These are phyloP conservation scores for Fonsecaea pedrosoi DNA, from an alignment of 2,329 filamentous ascomycete species.

Conservation along the genomic window DNA sequence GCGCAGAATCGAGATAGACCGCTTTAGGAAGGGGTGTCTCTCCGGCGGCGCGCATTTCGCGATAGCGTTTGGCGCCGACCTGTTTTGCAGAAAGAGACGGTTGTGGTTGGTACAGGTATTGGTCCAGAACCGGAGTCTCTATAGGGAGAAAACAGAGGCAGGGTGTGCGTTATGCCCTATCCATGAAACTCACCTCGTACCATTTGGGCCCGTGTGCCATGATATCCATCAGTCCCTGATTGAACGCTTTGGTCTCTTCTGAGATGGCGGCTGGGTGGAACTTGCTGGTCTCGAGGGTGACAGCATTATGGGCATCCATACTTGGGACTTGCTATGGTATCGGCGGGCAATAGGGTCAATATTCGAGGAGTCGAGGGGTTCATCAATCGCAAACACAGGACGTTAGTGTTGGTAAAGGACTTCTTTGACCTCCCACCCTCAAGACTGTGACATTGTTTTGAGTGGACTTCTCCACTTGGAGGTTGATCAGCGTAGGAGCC, in stretches of 20 bases:
- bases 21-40: slow-evolving; percentile 60
- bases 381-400: not conserved
- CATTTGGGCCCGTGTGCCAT: slow-evolving; percentile 56
- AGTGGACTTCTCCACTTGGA: slow-evolving; percentile 23
- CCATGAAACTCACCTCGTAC: slow-evolving; percentile 54
- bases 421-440: not conserved
- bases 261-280: slow-evolving; percentile 36
- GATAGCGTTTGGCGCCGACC: slow-evolving; percentile 62
- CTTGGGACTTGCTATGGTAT: not conserved
- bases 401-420: not conserved
- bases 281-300: slow-evolving; percentile 31
- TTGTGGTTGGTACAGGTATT: slow-evolving; percentile 1
- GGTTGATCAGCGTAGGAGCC: slow-evolving; percentile 1
- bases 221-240: slow-evolving; percentile 41
- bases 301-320: slow-evolving; percentile 25
- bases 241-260: slow-evolving; percentile 38
- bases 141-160: not conserved
- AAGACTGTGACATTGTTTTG: not conserved
- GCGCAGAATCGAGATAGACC: slow-evolving; percentile 53
- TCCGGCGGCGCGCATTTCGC: slow-evolving; percentile 61
- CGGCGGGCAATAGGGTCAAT: not conserved
- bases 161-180: not conserved
- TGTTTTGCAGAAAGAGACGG: slow-evolving; percentile 38
- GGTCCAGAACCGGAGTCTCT: not conserved
- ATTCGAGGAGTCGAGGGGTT: not conserved